These are phyloP conservation scores for Mycena crocata DNA, from an alignment of 768 basidiomycete species.

Conservation along the genomic window DNA sequence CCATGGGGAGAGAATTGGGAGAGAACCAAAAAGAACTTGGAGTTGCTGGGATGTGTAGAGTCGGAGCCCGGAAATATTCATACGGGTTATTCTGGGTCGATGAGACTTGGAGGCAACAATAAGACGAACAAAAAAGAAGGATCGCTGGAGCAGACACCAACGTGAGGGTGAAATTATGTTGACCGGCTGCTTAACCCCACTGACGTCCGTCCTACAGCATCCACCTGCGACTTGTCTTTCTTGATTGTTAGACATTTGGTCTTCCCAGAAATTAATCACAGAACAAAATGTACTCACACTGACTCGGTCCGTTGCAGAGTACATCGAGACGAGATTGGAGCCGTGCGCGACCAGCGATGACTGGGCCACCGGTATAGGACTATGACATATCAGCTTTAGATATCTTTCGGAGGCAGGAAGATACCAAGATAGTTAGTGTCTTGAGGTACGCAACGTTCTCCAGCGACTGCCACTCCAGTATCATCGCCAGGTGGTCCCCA, in stretches of 20 bases:
- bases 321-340: constrained; percentile 45
- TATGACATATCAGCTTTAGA: constrained; percentile 17
- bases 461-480: constrained; percentile 52
- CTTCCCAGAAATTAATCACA: too few species aligned
- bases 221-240: too few species aligned
- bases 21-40: too few species aligned
- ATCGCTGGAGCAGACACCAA: too few species aligned
- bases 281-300: constrained; percentile 12
- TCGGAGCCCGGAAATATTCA: too few species aligned
- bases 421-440: constrained; percentile 41
- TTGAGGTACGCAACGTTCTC: constrained; percentile 42
- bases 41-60: too few species aligned
- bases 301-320: constrained; percentile 57
- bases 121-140: too few species aligned
- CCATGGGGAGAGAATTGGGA: too few species aligned
- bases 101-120: too few species aligned
- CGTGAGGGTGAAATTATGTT: too few species aligned
- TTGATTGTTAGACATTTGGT: too few species aligned
- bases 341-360: constrained; percentile 47
- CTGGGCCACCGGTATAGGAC: constrained; percentile 50
- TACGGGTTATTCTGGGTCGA: too few species aligned
- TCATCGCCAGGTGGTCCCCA: constrained; percentile 49
- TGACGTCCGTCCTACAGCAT: not conserved
- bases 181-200: not conserved
- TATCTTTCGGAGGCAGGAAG: constrained; percentile 14